Evolutionary conservation across 2,329 filamentous ascomycete species (phyloP), one percentile per base, ranked within the genome.

Genomic region (Sarocladiaceae sp.): DNA sequence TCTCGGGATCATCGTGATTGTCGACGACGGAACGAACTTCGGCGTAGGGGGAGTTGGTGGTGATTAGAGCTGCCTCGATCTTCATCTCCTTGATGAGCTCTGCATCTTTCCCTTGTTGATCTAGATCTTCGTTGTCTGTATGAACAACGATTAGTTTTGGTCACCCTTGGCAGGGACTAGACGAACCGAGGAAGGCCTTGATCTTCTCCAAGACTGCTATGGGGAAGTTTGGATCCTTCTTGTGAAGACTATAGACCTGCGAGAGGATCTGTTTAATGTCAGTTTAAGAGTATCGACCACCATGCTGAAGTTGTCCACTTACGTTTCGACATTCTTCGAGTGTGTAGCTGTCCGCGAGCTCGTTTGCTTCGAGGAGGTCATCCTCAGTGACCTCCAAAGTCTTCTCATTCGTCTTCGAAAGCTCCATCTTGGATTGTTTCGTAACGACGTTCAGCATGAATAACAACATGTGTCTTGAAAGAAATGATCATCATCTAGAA

Each of bases 1-100:
- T 64, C 7, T 53, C 59, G 0, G 76, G 72, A 55, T 79, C 73
- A 53, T 82, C 79, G 29, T 76, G 72, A 57, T 80, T 79, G 58
- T 76, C 74, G 15, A 79, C 76, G 2, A 79, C 75, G 8, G 77
- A 73, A 17, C 77, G 74, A 4, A 79, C 77, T 59, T 80, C 76
- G 22, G 78, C 69, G 57, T 82, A 82, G 1, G 79, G 79, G 10
- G 74, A 78, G 62, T 79, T 76, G 58, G 75, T 76, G 22, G 69
- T 75, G 55, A 79, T 75, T 29, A 80, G 66, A 1, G 76, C 72
- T 0, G 75, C 71, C 59, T 80, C 74, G 2, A 77, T 66, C 60
- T 78, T 80, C 66, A 79, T 77, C 56, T 78, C 72, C n/a, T 67
- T 60, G 49, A 80, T 76, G 23, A 75, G 54, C 0, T 67, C 63